Conservation (phyloP, 139 green algal species). For the Chara braunii region DNA sequence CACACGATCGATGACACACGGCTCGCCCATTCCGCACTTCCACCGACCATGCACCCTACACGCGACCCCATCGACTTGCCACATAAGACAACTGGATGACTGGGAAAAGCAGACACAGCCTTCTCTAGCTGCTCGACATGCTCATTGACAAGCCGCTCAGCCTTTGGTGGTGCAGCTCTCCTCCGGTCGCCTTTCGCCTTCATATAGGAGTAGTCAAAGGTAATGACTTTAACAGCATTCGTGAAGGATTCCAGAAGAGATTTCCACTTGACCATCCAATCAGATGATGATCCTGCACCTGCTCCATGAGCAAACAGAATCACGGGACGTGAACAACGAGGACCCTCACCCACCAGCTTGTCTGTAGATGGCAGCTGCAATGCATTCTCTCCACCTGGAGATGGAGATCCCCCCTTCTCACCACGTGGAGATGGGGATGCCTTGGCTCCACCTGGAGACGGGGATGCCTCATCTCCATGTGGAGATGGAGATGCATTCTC, state of each 20-base stretch:
- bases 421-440: too few relatives aligned
- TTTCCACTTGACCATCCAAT: not conserved
- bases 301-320: constrained; percentile 6
- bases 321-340: not conserved
- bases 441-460: too few relatives aligned
- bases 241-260: not conserved
- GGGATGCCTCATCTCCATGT: too few relatives aligned
- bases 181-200: not conserved
- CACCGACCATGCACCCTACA: too few relatives aligned
- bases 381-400: too few relatives aligned
- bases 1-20: too few relatives aligned
- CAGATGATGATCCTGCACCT: not conserved
- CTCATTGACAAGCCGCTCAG: not conserved
- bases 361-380: too few relatives aligned
- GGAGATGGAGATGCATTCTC: too few relatives aligned
- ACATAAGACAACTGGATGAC: not conserved
- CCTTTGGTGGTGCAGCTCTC: not conserved
- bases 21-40: too few relatives aligned
- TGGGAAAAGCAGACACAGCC: not conserved
- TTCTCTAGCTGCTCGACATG: not conserved
- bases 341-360: too few relatives aligned
- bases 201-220: constrained; percentile 15
- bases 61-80: constrained; percentile 9
- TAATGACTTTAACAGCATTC: constrained; percentile 9
- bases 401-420: too few relatives aligned